Conservation (phyloP, 495 filamentous ascomycete genomes). For the Penicillium flavigenum region DNA sequence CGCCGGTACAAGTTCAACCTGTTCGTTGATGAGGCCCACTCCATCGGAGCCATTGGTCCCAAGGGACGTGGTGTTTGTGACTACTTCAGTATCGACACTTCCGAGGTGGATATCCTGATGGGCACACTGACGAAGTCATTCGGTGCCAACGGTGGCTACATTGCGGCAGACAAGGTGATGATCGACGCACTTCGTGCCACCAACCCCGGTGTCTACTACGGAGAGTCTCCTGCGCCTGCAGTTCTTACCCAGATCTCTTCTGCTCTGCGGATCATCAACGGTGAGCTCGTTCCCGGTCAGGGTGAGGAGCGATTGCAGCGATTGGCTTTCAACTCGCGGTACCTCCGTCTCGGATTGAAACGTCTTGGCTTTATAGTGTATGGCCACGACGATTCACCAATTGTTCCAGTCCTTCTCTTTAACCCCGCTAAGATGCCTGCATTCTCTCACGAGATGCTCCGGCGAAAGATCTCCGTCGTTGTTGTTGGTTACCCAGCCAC, state of each 20-base stretch:
- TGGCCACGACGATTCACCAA: slow-evolving; percentile 96
- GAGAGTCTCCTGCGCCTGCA: slow-evolving; percentile 82
- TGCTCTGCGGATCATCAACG: slow-evolving; percentile 81
- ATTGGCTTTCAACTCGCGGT: slow-evolving; percentile 97
- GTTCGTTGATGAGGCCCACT: slow-evolving; percentile 96
- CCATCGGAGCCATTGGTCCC: slow-evolving; percentile 89
- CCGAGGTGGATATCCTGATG: slow-evolving; percentile 94
- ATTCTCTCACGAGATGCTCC: slow-evolving; percentile 97
- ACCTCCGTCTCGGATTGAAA: slow-evolving; percentile 94
- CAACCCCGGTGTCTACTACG: slow-evolving; percentile 84
- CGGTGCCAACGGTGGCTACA: slow-evolving; percentile 95
- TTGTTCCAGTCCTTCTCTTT: slow-evolving; percentile 91
- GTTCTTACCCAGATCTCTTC: slow-evolving; percentile 85
- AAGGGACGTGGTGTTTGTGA: slow-evolving; percentile 91
- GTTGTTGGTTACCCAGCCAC: slow-evolving; percentile 97
- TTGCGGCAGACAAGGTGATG: slow-evolving; percentile 85
- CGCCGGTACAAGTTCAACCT: slow-evolving; percentile 94
- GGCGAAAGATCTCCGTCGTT: slow-evolving; percentile 96
- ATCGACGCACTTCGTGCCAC: slow-evolving; percentile 85
- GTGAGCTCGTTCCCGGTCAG: slow-evolving; percentile 84
- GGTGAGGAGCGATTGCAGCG: slow-evolving; percentile 94
- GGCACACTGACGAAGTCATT: slow-evolving; percentile 98
- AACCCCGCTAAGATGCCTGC: slow-evolving; percentile 97
- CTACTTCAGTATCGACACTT: slow-evolving; percentile 87
- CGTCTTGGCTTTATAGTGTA: slow-evolving; percentile 95